phyloP scores from a whole-genome alignment of 2,329 filamentous ascomycete species.

The Alternaria rosae region DNA sequence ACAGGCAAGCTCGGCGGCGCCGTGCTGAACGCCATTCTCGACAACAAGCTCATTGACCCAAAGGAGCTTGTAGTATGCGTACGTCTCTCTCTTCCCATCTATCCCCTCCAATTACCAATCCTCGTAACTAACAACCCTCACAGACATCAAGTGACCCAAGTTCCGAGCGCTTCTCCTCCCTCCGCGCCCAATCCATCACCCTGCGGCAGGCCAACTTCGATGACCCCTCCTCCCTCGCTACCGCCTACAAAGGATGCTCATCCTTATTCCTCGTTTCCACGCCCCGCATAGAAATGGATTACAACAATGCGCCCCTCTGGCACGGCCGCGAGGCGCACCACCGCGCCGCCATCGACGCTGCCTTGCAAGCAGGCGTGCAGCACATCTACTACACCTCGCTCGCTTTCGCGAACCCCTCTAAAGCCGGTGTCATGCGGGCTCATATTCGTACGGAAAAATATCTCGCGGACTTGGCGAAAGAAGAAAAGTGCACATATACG shows the following conservation, averaged over 20 bases:
- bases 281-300: slow-evolving; percentile 55
- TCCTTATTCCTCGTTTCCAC: slow-evolving; percentile 57
- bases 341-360: slow-evolving; percentile 53
- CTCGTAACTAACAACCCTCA: not conserved
- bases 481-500: slow-evolving; percentile 37
- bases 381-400: slow-evolving; percentile 59
- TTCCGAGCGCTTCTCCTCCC: slow-evolving; percentile 32
- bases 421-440: slow-evolving; percentile 55
- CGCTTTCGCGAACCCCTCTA: slow-evolving; percentile 52
- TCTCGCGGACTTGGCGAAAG: slow-evolving; percentile 39
- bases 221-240: slow-evolving; percentile 40
- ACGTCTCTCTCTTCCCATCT: slow-evolving; percentile 11
- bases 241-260: slow-evolving; percentile 49
- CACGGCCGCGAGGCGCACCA: slow-evolving; percentile 56
- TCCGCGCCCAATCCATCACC: slow-evolving; percentile 42
- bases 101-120: not conserved
- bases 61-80: slow-evolving; percentile 50
- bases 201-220: slow-evolving; percentile 53
- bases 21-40: slow-evolving; percentile 53
- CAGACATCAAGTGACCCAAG: slow-evolving; percentile 32
- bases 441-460: slow-evolving; percentile 57
- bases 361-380: slow-evolving; percentile 50
- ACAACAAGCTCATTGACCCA: slow-evolving; percentile 49
- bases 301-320: slow-evolving; percentile 51
- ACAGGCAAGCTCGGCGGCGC: slow-evolving; percentile 57